These are phyloP conservation scores for Coix lacrymajobi DNA, from an alignment of 176 grass and related monocot species.

Conservation along the genomic window DNA sequence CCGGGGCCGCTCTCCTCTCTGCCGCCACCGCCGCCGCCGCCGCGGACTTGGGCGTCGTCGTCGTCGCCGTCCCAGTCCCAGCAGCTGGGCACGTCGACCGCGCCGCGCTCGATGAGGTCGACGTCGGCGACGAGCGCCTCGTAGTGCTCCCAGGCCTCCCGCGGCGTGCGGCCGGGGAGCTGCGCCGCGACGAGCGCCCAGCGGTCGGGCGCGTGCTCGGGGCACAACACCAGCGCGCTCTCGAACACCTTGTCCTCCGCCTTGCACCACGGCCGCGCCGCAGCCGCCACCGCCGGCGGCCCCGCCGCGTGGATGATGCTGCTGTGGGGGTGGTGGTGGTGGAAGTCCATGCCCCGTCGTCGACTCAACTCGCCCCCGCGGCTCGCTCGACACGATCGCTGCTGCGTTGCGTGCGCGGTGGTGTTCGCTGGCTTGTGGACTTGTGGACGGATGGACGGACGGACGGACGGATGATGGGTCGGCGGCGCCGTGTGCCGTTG, in stretches of 20 bases:
- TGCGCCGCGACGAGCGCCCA: slow-evolving; percentile 55
- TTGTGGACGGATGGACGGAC: not conserved
- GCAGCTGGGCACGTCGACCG: slow-evolving; percentile 36
- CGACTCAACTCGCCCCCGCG: not conserved
- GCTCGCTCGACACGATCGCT: not conserved
- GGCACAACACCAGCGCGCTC: slow-evolving; percentile 56
- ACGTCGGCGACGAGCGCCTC: slow-evolving; percentile 60
- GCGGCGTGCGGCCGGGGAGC: slow-evolving; percentile 45
- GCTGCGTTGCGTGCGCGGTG: slow-evolving; percentile 8
- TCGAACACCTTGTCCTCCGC: slow-evolving; percentile 93
- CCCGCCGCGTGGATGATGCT: not conserved
- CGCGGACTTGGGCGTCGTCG: not conserved
- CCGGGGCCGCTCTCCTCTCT: not conserved
- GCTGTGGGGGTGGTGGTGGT: not conserved
- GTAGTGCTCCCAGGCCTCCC: slow-evolving; percentile 69
- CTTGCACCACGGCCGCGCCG: slow-evolving; percentile 49
- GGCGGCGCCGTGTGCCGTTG: slow-evolving; percentile 39
- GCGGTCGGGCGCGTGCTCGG: slow-evolving; percentile 52
- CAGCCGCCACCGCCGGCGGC: not conserved
- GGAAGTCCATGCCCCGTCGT: slow-evolving; percentile 30
- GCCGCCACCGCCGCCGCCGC: not conserved
- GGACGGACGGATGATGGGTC: not conserved
- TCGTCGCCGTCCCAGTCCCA: slow-evolving; percentile 49
- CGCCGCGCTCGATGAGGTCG: slow-evolving; percentile 73
- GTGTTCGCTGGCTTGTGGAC: not conserved